Evolutionary conservation across 1,284 basidiomycete species (phyloP), one percentile per base, ranked within the genome.

Genomic region (Ceratobasidium sp.): DNA sequence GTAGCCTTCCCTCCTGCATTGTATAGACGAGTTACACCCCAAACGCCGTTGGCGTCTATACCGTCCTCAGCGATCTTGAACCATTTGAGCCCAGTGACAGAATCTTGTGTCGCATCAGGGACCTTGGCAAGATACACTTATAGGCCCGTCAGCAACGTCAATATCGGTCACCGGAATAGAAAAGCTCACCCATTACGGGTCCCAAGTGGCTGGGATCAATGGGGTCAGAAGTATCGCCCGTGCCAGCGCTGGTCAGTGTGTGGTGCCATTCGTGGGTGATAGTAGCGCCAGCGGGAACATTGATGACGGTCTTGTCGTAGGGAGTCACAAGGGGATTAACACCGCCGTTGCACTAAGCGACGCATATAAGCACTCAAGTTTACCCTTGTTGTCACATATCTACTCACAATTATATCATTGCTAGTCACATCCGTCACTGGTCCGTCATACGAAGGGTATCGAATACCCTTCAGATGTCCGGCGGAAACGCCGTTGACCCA

Each of bases 51-150:
- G 14, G 69, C 22, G 24, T 72, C 69, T n/a, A 88, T 78, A 53
- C 87, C 87, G 75, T 84, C 83, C 79, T 88, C 84, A 11, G 83
- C 80, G 63, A 88, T 83, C 81, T 89, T 89, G 84, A 89, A 88
- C 87, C 87, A 89, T 53, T 77, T 77, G 5, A 84, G 82, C 60
- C 79, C 79, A 2, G 85, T 81, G 36, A 85, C 86, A 60, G 83
- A 83, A 6, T 86, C 86, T 41, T 84, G 84, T 0, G 80, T 84
- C 1, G 87, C 87, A 77, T 88, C 84, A 29, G 75, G 76, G 27
- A 89, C 87, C 69, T 85, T 83, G 44, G 86, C 86, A 82, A 87
- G 83, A 80, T 87, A 87, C 54, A 85, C 81, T 73, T 27, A n/a
- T 24, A 6, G 14, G 6, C 2, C 9, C 1, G 17, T 72, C 24